A percentile compares a stretch with the other conserved stretches of the same genome.
Conservation (phyloP, 2,329 filamentous ascomycete genomes). For the Gnomoniopsis smithogilvyi region DNA sequence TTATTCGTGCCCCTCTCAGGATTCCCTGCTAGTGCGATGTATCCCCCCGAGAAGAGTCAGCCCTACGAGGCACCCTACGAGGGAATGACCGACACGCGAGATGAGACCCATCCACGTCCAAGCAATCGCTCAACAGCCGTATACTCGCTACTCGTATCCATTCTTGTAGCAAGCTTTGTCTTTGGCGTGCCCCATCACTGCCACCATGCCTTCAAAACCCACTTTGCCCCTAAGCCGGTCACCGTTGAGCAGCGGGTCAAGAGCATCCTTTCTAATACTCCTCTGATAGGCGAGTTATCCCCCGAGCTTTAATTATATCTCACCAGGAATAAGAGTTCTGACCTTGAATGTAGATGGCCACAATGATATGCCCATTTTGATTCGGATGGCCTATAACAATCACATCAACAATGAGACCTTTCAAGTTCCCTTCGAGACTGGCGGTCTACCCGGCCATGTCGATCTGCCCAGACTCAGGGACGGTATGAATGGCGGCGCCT, state of each 20-base stretch:
- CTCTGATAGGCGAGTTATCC: constrained; percentile 44
- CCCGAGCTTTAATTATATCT: not conserved
- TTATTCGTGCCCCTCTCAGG: not conserved
- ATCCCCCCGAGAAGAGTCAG: constrained; percentile 13
- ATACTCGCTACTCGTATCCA: not conserved
- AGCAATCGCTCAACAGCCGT: not conserved
- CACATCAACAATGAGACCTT: constrained; percentile 75
- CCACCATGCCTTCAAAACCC: constrained; percentile 1
- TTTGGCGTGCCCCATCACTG: constrained; percentile 7
- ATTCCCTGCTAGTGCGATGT: constrained; percentile 3
- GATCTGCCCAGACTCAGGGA: constrained; percentile 72
- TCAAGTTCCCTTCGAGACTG: constrained; percentile 69
- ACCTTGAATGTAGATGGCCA: constrained; percentile 67
- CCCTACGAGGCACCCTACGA: constrained; percentile 1
- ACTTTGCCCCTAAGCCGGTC: not conserved
- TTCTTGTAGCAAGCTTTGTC: constrained; percentile 1
- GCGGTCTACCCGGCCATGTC: constrained; percentile 66
- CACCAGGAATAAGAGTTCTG: not conserved
- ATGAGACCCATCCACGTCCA: constrained; percentile 1
- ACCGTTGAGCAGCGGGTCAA: constrained; percentile 44
- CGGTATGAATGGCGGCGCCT: constrained; percentile 78
- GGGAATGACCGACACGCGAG: constrained; percentile 7
- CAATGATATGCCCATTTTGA: constrained; percentile 76
- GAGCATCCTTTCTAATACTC: constrained; percentile 41
- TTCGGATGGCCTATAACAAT: constrained; percentile 67